phyloP scores from a whole-genome alignment of 345 rosid genomes.

The Lepidium sativum region DNA sequence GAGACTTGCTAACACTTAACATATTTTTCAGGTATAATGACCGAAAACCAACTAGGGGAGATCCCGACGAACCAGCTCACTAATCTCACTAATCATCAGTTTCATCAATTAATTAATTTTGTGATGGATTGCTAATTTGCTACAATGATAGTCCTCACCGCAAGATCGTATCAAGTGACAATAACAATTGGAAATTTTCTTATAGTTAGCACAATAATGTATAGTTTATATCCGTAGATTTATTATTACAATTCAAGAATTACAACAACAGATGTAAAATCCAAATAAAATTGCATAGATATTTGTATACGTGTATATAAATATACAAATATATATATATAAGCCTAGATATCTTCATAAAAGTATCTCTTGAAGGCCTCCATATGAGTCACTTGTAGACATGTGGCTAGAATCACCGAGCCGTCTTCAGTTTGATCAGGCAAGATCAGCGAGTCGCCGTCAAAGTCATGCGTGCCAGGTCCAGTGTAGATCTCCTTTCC shows the following conservation, averaged over 20 bases:
- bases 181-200: background rate
- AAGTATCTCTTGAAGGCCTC: constrained; percentile 27
- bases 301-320: background rate
- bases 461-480: constrained; percentile 44
- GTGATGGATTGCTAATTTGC: background rate
- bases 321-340: no score
- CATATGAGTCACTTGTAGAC: constrained; percentile 23
- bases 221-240: background rate
- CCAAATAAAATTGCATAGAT: constrained; percentile 7
- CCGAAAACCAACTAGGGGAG: no score
- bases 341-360: constrained; percentile 24
- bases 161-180: no score
- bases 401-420: constrained; percentile 20
- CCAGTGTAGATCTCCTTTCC: constrained; percentile 48
- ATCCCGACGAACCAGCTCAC: no score
- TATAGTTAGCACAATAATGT: background rate
- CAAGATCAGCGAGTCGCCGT: constrained; percentile 39
- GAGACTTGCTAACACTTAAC: no score
- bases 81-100: no score
- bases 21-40: no score
- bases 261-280: background rate
- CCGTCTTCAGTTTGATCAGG: constrained; percentile 23
- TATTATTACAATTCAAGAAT: background rate
- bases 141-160: no score
- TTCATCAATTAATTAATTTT: background rate